Conservation (phyloP, 139 green algal species). For the Coelastrella sp. region DNA sequence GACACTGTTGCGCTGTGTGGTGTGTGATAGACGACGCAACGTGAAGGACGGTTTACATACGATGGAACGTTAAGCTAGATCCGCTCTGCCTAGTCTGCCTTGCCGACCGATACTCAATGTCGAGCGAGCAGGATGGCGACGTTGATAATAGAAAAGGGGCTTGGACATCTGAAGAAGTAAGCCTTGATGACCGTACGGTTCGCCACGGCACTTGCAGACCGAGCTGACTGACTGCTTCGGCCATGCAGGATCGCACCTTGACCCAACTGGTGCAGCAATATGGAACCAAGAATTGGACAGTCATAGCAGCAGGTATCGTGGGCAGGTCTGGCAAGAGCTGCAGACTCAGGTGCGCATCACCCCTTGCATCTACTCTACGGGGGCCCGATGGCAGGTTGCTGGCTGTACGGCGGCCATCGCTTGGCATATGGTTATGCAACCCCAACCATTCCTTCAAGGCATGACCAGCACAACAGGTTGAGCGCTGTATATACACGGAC, state of each 20-base stretch:
- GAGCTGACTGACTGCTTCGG: not conserved
- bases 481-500: not conserved
- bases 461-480: not conserved
- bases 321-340: conserved; percentile 36
- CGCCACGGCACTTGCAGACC: not conserved
- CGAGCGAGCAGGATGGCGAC: not conserved
- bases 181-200: not conserved
- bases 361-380: not conserved
- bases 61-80: not conserved
- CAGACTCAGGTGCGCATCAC: conserved; percentile 29
- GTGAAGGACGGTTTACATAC: not conserved
- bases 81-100: not conserved
- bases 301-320: not conserved
- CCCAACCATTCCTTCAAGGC: not conserved
- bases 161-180: conserved; percentile 10
- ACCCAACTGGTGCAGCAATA: conserved; percentile 12
- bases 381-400: not conserved
- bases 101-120: not conserved
- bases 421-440: not conserved
- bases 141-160: conserved; percentile 7
- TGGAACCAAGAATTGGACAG: conserved; percentile 27
- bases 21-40: not conserved
- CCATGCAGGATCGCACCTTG: not conserved
- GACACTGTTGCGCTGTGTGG: not conserved
- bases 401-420: not conserved